Evolutionary conservation across 148 eudicot genomes (phyloP), one percentile per base, ranked within the genome.

Genomic region (Arbutus unedo): DNA sequence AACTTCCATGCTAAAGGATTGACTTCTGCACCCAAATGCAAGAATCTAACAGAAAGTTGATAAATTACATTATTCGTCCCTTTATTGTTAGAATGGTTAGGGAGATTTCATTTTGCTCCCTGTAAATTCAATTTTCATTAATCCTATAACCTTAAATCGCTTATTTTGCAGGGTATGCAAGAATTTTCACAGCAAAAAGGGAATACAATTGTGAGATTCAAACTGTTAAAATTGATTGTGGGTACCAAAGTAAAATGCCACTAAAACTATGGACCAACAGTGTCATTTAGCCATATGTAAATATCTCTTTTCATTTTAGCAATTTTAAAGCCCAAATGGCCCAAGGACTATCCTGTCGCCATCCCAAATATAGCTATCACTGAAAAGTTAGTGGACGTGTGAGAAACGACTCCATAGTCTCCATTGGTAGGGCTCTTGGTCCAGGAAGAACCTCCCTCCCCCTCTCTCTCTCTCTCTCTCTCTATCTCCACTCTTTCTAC

Each of bases 1-100:
- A 19, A 73, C 51, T 73, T 73, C 31, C 50, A 73, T 45, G 76
- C 76, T 3, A 45, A 45, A 47, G 45, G 76, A 73, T 73, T 51
- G 76, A 71, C 5, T 38, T 68, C 73, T 68, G 45, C 47, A 31
- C 73, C 19, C 43, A 71, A 16, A 44, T 43, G 75, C 7, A 44
- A 0, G 75, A 44, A 71, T 31, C 43, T 11, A 1, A 5, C 15
- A 6, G 6, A 5, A 66, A 66, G 71, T 66, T 13, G 70, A 21
- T 64, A 64, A 64, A 66, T 25, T 66, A 25, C 43, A 66, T 9
- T 23, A 66, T 13, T 25, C 11, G 11, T 4, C 43, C 71, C 31
- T 66, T 66, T 31, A 25, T 66, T 41, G 44, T 66, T 31, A 31
- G 71, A 10, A 66, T 66, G 71, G 44, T 66, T 31, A 31, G 71